Percentiles rank a stretch among this genome's conserved stretches.
Evolutionary conservation across 768 basidiomycete genomes (phyloP).

Genomic region (Lactarius tabidus): DNA sequence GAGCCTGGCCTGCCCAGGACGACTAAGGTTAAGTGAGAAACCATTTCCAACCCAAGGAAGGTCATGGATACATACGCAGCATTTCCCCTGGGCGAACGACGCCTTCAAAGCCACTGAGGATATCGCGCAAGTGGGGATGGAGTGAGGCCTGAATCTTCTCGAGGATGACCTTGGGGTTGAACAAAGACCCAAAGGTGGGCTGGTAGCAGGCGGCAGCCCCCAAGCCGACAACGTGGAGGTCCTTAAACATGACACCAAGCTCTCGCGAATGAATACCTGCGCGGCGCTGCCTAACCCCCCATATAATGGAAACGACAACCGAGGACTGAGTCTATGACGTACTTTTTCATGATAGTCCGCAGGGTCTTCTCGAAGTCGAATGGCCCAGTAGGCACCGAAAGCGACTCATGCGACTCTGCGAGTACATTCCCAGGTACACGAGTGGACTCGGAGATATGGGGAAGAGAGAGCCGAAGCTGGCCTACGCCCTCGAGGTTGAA

Average conservation of each 20-base stretch:
- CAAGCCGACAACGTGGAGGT: conserved; percentile 56
- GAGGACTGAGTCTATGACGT: background rate
- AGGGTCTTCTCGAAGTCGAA: conserved; percentile 34
- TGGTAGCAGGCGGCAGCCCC: conserved; percentile 54
- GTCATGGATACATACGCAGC: conserved; percentile 49
- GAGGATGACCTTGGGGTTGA: conserved; percentile 49
- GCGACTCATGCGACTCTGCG: conserved; percentile 25
- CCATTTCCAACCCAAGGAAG: background rate
- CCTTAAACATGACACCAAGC: conserved; percentile 58
- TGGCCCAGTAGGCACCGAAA: conserved; percentile 26
- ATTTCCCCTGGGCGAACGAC: conserved; percentile 60
- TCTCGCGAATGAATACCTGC: conserved; percentile 47
- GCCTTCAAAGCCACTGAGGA: conserved; percentile 52
- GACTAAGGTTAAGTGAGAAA: background rate
- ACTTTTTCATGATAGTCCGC: conserved; percentile 28
- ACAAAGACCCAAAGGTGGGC: conserved; percentile 54
- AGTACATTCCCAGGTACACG: too few relatives aligned
- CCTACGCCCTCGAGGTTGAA: conserved; percentile 52
- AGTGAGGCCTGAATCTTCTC: conserved; percentile 42
- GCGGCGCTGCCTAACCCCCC: conserved; percentile 40
- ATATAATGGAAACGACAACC: background rate
- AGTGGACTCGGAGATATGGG: conserved; percentile 17
- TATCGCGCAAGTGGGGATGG: conserved; percentile 58
- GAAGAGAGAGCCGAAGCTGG: conserved; percentile 38
- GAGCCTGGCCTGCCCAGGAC: conserved; percentile 66